A percentile compares a stretch with the other conserved stretches of the same genome.
Conservation (phyloP, 1,284 basidiomycete species). For the Polyporus tsugae region DNA sequence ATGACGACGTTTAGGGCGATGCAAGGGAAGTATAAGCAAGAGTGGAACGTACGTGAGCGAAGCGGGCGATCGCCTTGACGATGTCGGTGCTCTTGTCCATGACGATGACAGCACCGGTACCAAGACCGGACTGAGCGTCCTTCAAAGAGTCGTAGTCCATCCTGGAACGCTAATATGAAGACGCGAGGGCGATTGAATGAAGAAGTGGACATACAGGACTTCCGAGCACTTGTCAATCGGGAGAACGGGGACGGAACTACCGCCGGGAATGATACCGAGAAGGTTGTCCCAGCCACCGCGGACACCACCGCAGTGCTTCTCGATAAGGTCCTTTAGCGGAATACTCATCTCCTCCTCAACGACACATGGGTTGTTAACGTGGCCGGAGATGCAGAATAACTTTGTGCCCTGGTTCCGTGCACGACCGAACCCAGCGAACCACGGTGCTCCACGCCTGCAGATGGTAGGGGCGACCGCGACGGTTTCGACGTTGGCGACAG, state of each 20-base stretch:
- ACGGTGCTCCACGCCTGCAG: conserved; percentile 88
- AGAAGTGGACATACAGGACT: conserved; percentile 71
- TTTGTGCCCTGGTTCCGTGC: conserved; percentile 97
- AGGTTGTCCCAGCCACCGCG: conserved; percentile 97
- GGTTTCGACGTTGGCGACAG: conserved; percentile 98
- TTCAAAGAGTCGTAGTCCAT: conserved; percentile 99
- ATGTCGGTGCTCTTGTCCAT: conserved; percentile 99
- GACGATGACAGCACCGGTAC: conserved; percentile 98
- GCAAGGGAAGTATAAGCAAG: background rate
- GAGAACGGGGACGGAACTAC: conserved; percentile 95
- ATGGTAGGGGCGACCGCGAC: conserved; percentile 98
- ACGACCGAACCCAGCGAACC: conserved; percentile 95
- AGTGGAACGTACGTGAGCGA: conserved; percentile 71
- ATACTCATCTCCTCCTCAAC: conserved; percentile 99
- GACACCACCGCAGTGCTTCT: conserved; percentile 97
- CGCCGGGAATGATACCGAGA: conserved; percentile 94
- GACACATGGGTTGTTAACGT: conserved; percentile 98
- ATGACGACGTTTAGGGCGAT: background rate
- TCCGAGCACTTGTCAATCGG: conserved; percentile 84
- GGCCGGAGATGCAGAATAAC: conserved; percentile 94
- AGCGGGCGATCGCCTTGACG: conserved; percentile 91
- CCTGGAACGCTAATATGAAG: conserved; percentile 46
- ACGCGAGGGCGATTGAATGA: background rate
- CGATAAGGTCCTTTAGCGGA: conserved; percentile 91
- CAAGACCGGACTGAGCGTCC: conserved; percentile 93